Conservation (phyloP, 164 flowering plant species). For the Vitis cinerea region DNA sequence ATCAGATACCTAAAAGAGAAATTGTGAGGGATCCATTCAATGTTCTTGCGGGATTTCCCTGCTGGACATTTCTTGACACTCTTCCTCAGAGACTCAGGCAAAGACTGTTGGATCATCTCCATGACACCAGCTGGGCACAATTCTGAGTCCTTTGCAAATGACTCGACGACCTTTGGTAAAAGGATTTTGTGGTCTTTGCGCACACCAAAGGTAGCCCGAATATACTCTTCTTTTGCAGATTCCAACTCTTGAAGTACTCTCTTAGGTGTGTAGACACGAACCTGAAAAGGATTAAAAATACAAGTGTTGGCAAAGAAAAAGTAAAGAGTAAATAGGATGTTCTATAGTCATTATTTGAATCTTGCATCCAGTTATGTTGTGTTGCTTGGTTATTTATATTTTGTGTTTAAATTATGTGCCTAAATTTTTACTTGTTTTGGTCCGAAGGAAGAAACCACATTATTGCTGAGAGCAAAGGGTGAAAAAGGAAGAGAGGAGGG, state of each 20-base stretch:
- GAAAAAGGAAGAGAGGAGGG: too few species aligned
- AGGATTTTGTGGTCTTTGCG: constrained; percentile 64
- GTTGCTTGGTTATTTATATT: too few species aligned
- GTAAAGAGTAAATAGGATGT: background rate
- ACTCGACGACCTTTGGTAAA: constrained; percentile 77
- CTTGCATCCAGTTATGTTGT: background rate
- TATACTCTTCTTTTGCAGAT: constrained; percentile 83
- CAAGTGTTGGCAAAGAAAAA: background rate
- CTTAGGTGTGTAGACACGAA: constrained; percentile 83
- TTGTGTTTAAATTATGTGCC: too few species aligned
- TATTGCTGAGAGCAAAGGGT: too few species aligned
- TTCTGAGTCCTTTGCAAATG: constrained; percentile 69
- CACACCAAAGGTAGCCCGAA: constrained; percentile 69
- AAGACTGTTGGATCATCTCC: constrained; percentile 59
- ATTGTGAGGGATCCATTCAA: constrained; percentile 83
- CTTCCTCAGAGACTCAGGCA: constrained; percentile 64
- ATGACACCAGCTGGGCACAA: constrained; percentile 51
- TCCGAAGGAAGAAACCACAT: too few species aligned
- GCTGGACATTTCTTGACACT: constrained; percentile 45
- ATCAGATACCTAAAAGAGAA: constrained; percentile 80
- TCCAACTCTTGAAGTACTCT: constrained; percentile 77
- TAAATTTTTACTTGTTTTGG: too few species aligned
- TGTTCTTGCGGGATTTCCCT: constrained; percentile 57
- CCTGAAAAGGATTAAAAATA: constrained; percentile 33
- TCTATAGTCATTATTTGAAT: background rate